Base-by-base conservation (phyloP, 495 filamentous ascomycete species). In the Cudoniella acicularis region DNA sequence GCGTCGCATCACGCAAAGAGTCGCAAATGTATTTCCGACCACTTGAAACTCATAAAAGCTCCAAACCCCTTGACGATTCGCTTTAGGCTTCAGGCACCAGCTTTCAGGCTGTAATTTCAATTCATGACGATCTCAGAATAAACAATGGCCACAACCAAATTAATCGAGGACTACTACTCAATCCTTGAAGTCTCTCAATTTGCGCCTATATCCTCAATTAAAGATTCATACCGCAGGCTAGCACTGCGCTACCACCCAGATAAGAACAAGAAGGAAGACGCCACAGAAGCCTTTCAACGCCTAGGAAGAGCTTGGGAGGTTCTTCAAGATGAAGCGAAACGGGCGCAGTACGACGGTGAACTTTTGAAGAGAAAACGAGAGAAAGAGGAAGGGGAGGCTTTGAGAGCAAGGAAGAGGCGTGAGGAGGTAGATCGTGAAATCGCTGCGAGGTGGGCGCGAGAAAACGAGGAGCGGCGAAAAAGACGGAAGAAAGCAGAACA, bases 171-270 rank as follows among this genome's bases (percentile, higher is more conserved):
- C 53, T 70, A 68, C 59, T 80, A 80, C 56, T 54, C 66, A 2
- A 62, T 71, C 24, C 70, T 81, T 10, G 71, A 69, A 13, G 63
- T 80, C 10, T 21, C 62, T 3, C 59, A 17, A 25, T 45, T 69
- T 46, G 74, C 77, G n/a, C 62, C 66, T 0, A 27, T 67, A 11
- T 69, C 69, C 18, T 73, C 75, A 1, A 79, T 81, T 60, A 74
- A 75, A 54, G 64, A 63, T 27, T 70, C 75, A 6, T 79, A 78
- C 63, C 77, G 73, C 52, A 73, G 64, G 49, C 67, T 75, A 10
- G 85, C 83, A 1, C 66, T 87, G 50, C 80, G 77, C 56, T 72
- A 69, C 63, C 85, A 87, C 59, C 85, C 85, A 0, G 84, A 88
- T 70, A 87, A 88, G 66, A 75, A 79, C 63, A 72, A 74, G 27